Evolutionary conservation across 345 rosid genomes (phyloP).

Genomic region (Diplotaxis tenuifolia): DNA sequence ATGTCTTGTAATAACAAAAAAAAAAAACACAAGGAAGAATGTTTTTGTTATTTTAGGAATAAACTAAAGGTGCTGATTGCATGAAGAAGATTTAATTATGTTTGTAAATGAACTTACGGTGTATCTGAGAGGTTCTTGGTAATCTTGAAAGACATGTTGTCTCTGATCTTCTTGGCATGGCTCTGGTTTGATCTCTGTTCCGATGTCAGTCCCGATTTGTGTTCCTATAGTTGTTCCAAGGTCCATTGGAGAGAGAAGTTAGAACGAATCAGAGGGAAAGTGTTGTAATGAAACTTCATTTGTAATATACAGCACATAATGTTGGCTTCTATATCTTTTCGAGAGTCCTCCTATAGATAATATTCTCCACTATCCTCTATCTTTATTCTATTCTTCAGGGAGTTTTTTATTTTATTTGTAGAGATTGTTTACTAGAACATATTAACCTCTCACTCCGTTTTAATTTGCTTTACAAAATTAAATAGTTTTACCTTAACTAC

Average conservation of each 20-base stretch:
- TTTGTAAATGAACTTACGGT: constrained; percentile 46
- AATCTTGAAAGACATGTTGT: constrained; percentile 32
- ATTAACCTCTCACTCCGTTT: neutral
- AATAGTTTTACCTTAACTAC: too few species aligned
- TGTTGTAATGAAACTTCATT: constrained; percentile 24
- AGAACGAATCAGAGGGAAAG: constrained; percentile 12
- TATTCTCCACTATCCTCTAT: constrained; percentile 19
- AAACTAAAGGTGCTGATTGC: neutral
- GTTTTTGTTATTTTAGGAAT: neutral
- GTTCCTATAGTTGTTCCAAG: constrained; percentile 24
- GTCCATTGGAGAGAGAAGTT: constrained; percentile 25
- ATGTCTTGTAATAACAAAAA: constrained; percentile 42
- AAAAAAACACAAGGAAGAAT: neutral
- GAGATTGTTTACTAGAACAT: neutral
- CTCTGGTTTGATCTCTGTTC: constrained; percentile 51
- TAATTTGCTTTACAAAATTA: too few species aligned
- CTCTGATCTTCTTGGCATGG: constrained; percentile 35
- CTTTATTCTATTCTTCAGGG: too few species aligned
- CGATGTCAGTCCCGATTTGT: constrained; percentile 16
- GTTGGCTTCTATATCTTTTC: constrained; percentile 14
- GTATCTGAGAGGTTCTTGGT: constrained; percentile 52
- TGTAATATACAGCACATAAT: constrained; percentile 12
- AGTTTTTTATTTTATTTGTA: too few species aligned
- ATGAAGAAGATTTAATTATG: neutral
- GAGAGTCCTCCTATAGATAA: constrained; percentile 6